Base-by-base conservation (phyloP, 495 filamentous ascomycete genomes). In the Cercophora samala region DNA sequence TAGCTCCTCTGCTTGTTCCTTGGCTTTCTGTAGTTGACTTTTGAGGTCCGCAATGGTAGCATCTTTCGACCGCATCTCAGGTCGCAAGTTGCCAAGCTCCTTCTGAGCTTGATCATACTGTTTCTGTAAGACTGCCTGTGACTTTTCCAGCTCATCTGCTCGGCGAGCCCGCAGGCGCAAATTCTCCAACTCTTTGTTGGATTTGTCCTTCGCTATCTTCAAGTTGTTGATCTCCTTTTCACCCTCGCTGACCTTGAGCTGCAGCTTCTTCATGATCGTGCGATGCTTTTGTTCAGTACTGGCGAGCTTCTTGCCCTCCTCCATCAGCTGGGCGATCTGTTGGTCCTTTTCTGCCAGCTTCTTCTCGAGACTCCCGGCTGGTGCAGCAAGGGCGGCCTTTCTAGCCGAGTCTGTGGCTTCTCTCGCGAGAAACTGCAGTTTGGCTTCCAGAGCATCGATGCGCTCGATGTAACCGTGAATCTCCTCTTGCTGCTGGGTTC, bases 361-460 rank as follows among this genome's bases (percentile, higher is more conserved):
- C 74, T 88, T 91, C 63, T 96, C 91, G 5, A 79, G 37, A 68
- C 86, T 91, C 2, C 89, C 88, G 0, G 86, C 74, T 9, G 86
- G 80, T 2, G 90, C 86, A 19, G 83, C 80, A 4, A 83, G 77
- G 3, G 86, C 88, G 3, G 88, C 85, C 62, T 83, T 85, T 67
- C 86, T 85, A 5, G 93, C 89, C 0, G 89, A 82, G 29, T 92
- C 90, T 1, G 89, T 86, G 46, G 89, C 88, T 68, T 93, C 89
- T 63, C 88, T 89, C 2, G 93, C 88, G 4, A 98, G 83, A 74
- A 94, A 97, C 64, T 91, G 88, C 25, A 99, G 82, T 73, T 97
- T 97, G 6, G 91, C 87, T 74, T 97, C 91, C 11, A 99, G 81
- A 21, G 96, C 91, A 78, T 98, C 95, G 52, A 98, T 96, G 3